phyloP scores from a whole-genome alignment of 2,329 filamentous ascomycete species.

The Neonectria magnoliae region DNA sequence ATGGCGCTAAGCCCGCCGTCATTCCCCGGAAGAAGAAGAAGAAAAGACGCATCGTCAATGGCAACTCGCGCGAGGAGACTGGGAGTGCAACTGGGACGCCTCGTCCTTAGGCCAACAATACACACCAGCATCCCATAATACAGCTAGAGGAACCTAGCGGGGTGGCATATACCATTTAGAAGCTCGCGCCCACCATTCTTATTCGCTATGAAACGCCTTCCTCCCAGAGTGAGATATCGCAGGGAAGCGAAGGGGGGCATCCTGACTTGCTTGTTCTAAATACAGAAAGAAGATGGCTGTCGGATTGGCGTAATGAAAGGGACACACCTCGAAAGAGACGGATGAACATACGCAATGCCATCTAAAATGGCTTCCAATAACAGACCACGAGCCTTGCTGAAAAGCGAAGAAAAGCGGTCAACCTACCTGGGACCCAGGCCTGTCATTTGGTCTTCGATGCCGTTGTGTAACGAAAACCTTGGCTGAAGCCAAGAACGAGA shows the following conservation, averaged over 20 bases:
- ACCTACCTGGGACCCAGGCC: not conserved
- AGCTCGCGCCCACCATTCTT: too few species aligned
- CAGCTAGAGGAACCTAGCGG: not conserved
- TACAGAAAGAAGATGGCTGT: not conserved
- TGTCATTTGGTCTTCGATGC: not conserved
- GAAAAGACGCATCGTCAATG: conserved; percentile 73
- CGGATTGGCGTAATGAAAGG: not conserved
- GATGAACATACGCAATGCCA: not conserved
- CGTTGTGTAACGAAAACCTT: conserved; percentile 11
- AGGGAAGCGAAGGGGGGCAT: not conserved
- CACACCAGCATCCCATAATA: not conserved
- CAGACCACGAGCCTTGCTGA: not conserved
- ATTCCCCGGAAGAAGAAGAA: conserved; percentile 78
- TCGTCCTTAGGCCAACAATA: conserved; percentile 45
- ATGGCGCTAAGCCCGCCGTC: conserved; percentile 81
- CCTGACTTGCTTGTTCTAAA: not conserved
- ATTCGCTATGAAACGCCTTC: not conserved
- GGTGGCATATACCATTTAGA: not conserved
- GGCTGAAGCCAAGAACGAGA: not conserved
- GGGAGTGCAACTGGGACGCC: conserved; percentile 71
- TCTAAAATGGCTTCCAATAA: not conserved
- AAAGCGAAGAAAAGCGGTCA: not conserved
- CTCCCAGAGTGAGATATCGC: not conserved
- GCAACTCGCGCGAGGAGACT: conserved; percentile 63
- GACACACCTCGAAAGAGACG: not conserved